These are phyloP conservation scores for Globisporangium cylindrosporum DNA, from an alignment of 352 stramenopile genomes.

Conservation along the genomic window DNA sequence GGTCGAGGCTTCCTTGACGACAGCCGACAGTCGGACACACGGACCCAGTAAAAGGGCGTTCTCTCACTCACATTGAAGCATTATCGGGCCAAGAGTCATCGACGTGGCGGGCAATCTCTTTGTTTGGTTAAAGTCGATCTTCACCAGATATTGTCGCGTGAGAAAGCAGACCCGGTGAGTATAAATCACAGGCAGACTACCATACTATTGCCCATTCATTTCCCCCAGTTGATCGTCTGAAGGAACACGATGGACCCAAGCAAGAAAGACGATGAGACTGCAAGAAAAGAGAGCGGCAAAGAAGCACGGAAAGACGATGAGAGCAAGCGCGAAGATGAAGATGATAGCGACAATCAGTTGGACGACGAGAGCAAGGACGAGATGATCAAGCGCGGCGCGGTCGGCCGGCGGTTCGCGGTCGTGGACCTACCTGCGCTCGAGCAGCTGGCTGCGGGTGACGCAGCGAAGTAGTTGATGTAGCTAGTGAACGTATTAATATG, in stretches of 20 bases:
- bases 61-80: no score
- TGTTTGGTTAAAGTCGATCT: no score
- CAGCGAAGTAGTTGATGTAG: neutral
- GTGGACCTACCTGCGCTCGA: slow-evolving; percentile 7
- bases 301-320: neutral
- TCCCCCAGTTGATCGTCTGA: neutral
- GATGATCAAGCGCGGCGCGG: slow-evolving; percentile 13
- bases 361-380: slow-evolving; percentile 15
- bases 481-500: neutral
- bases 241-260: neutral
- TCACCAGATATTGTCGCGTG: no score
- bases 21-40: no score
- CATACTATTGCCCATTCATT: no score
- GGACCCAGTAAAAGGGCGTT: no score
- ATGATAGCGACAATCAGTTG: slow-evolving; percentile 4
- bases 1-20: no score
- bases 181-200: neutral
- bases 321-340: slow-evolving; percentile 18
- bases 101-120: no score
- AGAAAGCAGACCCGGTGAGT: no score
- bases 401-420: slow-evolving; percentile 18
- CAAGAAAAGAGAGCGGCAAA: neutral
- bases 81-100: no score
- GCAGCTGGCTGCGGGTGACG: neutral
- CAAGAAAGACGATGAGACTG: neutral